Evolutionary conservation across 306 rosid genomes (phyloP), one percentile per base, ranked within the genome.

Genomic region (Dryas alaskensis): DNA sequence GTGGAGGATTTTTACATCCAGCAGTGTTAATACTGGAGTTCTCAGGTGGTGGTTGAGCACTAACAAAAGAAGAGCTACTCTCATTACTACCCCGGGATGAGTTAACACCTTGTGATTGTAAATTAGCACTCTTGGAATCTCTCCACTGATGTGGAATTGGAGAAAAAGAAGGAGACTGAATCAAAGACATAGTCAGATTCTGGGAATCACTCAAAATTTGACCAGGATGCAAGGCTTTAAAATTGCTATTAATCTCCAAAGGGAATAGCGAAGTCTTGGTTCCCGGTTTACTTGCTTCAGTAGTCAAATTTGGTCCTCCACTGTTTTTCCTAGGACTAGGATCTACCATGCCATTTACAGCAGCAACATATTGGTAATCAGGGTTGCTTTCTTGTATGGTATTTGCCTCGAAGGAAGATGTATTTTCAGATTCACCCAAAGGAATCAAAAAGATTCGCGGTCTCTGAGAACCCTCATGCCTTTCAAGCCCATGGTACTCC

Each of bases 291-390:
- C 74, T 63, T 75, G 85, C 69, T 78, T 83, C 93, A 80, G 64
- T 76, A 52, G 67, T 66, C 65, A 61, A 74, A 82, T 73, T 78
- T 73, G 76, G 81, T 69, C 82, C 86, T 61, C 75, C 61, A 39
- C 66, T 40, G 80, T 71, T 80, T 81, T 73, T 81, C 75, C 69
- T 80, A 31, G 84, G 78, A 84, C 67, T 76, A 67, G 84, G 70
- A 54, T 88, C 91, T 67, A 70, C 81, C 69, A 86, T 77, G 74
- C 89, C 90, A 70, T 90, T 90, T 65, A 90, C 89, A 11, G 96
- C 94, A 51, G 83, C 92, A 82, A 88, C 90, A 62, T 88, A 90
- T 73, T 84, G 90, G 79, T 84, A 88, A 83, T 88, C 92, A 48
- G 95, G 87, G 71, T 81, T 83, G 68, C 73, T 80, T 62, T 82